A percentile compares a stretch with the other conserved stretches of the same genome.
Evolutionary conservation across 257 asterid genomes (phyloP).

Genomic region (Oldenlandia corymbosa): DNA sequence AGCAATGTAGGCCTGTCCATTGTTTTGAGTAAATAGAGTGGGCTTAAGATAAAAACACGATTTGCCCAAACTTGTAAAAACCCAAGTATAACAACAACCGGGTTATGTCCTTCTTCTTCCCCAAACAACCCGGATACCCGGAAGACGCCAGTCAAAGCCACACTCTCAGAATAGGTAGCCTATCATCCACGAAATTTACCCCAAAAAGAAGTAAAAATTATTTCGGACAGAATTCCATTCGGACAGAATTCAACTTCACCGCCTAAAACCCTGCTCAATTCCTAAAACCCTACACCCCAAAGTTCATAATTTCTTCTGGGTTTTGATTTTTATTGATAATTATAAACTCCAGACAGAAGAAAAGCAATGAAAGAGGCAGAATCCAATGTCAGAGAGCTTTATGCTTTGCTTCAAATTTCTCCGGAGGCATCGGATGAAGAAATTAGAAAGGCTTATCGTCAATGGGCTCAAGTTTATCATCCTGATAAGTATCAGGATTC

Average conservation of each 20-base stretch:
- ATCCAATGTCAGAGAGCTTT: slow-evolving; percentile 51
- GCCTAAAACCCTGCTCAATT: background rate
- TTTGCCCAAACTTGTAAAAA: background rate
- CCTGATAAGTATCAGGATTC: slow-evolving; percentile 86
- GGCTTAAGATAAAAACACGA: too few species aligned
- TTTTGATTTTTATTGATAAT: background rate
- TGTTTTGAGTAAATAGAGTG: background rate
- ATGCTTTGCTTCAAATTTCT: slow-evolving; percentile 78
- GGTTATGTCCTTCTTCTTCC: background rate
- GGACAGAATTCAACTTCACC: background rate
- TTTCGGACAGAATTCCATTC: slow-evolving; percentile 5
- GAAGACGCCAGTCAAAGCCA: slow-evolving; percentile 2
- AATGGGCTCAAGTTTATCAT: slow-evolving; percentile 97
- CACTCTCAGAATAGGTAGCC: background rate
- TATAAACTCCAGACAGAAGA: background rate
- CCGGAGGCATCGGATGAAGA: slow-evolving; percentile 97
- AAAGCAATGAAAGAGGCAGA: slow-evolving; percentile 20
- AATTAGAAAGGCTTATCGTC: slow-evolving; percentile 89
- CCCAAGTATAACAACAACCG: background rate
- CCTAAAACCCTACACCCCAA: slow-evolving; percentile 5
- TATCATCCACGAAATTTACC: background rate
- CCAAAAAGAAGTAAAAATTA: too few species aligned
- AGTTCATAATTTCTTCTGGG: background rate
- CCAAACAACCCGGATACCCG: slow-evolving; percentile 11
- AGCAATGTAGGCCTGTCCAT: background rate